Evolutionary conservation across 192 early-diverging fungal genomes (phyloP), one percentile per base, ranked within the genome.

Genomic region (Ramicandelaber brevisporus): DNA sequence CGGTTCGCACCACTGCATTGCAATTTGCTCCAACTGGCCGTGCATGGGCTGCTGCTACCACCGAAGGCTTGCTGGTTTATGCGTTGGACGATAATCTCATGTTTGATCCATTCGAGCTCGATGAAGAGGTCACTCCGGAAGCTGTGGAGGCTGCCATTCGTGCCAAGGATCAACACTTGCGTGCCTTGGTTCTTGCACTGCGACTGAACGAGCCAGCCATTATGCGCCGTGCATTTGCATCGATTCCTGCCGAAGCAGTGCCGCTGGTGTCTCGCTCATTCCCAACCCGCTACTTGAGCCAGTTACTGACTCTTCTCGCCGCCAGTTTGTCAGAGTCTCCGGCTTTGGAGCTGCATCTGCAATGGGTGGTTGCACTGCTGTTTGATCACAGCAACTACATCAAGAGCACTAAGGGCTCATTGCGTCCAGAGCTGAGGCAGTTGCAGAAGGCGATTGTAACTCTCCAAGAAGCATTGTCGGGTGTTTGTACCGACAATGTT

Each of bases 91-190:
- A 96, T 26, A 61, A 63, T 2, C 54, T 95, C 13, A 36, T 77
- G 30, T 99, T 99, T 46, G 95, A 99, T 50, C 95, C 95, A 13
- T 96, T 88, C 49, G 88, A 99, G 54, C 68, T 99, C 2, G 90
- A 96, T 40, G 68, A 89, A 18, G 78, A 92, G 42, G 81, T 99
- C 17, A 96, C 90, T 1, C 90, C 95, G 1, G 74, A 71, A 13
- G 59, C 78, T 0, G 74, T 90, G 14, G 33, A 68, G 16, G 73
- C 66, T 29, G 67, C 74, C n/a, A 44, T 88, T 16, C 14, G 15
- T 3, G 59, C 60, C 14, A 59, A 60, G 23, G 48, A 65, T 39
- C 81, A 96, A 24, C 85, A 85, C 49, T 50, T 88, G 29, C 69
- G 70, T 18, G 73, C 88, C 4, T 48, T 99, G 18, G 67, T 88